Evolutionary conservation across 345 rosid genomes (phyloP), one percentile per base, ranked within the genome.

Genomic region (Arabis alpina): DNA sequence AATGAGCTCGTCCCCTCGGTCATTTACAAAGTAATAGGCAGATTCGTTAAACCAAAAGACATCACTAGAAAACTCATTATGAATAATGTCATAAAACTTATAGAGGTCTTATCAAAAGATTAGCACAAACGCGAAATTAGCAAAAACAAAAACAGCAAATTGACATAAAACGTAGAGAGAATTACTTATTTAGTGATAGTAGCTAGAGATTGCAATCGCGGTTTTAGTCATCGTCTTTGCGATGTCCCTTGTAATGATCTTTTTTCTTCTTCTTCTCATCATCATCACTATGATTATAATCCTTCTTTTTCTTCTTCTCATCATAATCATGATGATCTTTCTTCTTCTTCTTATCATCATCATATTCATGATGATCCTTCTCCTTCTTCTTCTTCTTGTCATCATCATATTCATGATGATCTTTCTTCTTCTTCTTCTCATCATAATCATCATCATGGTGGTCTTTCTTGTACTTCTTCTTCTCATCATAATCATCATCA

Each of bases 351-450:
- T 60, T 60, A 11, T 65, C 45, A 13, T 64, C 16, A 24, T 63
- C 63, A 44, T 62, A 5, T 23, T 44, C 12, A 14, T 24, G 1
- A 45, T 54, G 4, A 4, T 66, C 41, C 6, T 66, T 66, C 40
- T 66, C 40, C 25, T 65, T 65, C 50, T 52, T 5, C 37, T 34
- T 34, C 37, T 34, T 32, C 36, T 32, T 30, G 0, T 65, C 42
- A n/a, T 50, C 43, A 19, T 83, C 64, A 53, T 61, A 8, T 43
- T 80, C 52, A 34, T 34, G 8, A 6, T 34, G 37, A 6, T 58
- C 71, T 64, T 85, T 77, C n/a, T 74, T 81, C 63, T 28, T 28
- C 32, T 79, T 56, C 63, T 85, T 78, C 13, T 75, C 79, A 1
- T 84, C 86, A 19, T 79, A 82, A 3, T 62, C 74, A 6, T 34